phyloP scores from a whole-genome alignment of 768 basidiomycete species.

The Rhodocollybia butyracea region DNA sequence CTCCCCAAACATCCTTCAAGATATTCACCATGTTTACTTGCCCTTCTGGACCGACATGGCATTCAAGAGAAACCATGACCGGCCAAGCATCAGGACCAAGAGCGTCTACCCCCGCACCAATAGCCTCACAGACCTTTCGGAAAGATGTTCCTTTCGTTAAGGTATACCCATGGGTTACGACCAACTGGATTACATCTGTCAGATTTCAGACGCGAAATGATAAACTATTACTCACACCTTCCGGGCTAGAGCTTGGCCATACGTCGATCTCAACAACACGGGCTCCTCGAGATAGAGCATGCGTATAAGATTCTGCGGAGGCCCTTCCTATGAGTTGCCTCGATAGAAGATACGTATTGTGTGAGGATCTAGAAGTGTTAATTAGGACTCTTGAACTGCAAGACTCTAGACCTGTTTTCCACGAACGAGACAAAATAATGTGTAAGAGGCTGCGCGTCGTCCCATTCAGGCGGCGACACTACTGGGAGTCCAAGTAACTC shows the following conservation, averaged over 20 bases:
- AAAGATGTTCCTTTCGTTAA: conserved; percentile 52
- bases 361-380: conserved; percentile 43
- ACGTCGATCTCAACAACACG: conserved; percentile 70
- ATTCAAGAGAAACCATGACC: conserved; percentile 58
- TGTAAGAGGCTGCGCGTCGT: conserved; percentile 29
- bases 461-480: conserved; percentile 24
- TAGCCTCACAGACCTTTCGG: conserved; percentile 48
- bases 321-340: conserved; percentile 54
- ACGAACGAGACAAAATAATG: conserved; percentile 38
- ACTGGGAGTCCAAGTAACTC: conserved; percentile 34
- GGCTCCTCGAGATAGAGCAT: conserved; percentile 47
- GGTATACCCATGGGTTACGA: conserved; percentile 63
- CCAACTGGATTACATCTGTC: too few species aligned
- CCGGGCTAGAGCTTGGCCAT: conserved; percentile 44
- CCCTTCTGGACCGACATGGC: conserved; percentile 49
- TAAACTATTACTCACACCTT: too few species aligned
- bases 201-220: too few species aligned
- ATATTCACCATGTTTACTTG: conserved; percentile 53
- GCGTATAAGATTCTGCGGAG: conserved; percentile 51
- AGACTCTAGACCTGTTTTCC: not conserved
- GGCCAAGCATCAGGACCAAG: conserved; percentile 48
- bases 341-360: conserved; percentile 64
- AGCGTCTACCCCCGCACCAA: conserved; percentile 29
- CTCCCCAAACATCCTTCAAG: conserved; percentile 49
- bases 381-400: not conserved